Evolutionary conservation across 1,139 yeast species (phyloP), one percentile per base, ranked within the genome.

Genomic region (Hyphopichia khmerensis): DNA sequence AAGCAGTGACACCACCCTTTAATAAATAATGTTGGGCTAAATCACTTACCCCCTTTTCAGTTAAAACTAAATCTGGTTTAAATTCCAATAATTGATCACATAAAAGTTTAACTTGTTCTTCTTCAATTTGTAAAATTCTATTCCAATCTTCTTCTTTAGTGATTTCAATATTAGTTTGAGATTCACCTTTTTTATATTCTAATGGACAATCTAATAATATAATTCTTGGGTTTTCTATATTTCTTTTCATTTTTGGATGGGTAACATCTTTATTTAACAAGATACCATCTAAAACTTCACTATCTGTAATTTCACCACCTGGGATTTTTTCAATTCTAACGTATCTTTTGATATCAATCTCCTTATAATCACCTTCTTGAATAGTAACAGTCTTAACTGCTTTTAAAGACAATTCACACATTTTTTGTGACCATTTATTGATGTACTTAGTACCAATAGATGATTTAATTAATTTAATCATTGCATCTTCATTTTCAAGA

Each of bases 11-110:
- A 43, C 96, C 96, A 48, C 96, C 96, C 71, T 91, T 91, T 60
- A 93, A 77, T 52, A 95, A 72, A 66, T 86, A 91, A 69, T 95
- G 99, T 67, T 95, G 99, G 34, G 99, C 99, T 61, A 95, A 77
- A 65, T 95, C 99, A 42, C 96, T 87, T 21, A 95, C 98, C 52
- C 99, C 99, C 77, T 95, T 95, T 67, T 95, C 99, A 41, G 99
- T 95, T 52, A 95, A 85, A 35, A 95, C 97, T 57, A 95, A 77
- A 62, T 88, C 96, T 16, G 99, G 99, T 62, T 89, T 88, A 62
- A 88, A 81, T 46, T 86, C 80, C 52, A 91, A 75, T 50, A 95
- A 80, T 54, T 84, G 87, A 46, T 89, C 96, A 68, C 98, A 91
- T 75, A 93, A 72, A 44, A 78, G 60, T 60, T 86, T 86, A 49